phyloP scores from a whole-genome alignment of 2,329 filamentous ascomycete species.

The Sporothrix luriei region DNA sequence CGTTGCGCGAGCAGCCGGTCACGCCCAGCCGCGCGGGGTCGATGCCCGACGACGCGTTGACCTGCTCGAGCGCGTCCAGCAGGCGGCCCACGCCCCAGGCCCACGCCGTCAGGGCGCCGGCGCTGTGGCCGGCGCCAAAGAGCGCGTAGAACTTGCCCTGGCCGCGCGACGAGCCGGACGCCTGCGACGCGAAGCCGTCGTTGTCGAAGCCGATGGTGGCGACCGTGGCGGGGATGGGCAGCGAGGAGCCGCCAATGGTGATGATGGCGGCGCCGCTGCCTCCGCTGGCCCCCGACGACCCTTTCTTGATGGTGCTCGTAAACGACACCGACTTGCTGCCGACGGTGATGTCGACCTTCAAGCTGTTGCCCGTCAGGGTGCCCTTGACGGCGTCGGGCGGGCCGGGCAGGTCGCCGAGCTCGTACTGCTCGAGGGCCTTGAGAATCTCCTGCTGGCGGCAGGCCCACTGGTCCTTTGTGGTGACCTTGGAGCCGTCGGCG shows the following conservation, averaged over 20 bases:
- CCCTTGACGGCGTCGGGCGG: conserved; percentile 52
- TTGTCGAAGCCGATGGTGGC: conserved; percentile 63
- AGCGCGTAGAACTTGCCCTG: conserved; percentile 62
- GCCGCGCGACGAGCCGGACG: conserved; percentile 52
- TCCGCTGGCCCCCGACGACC: too few species aligned
- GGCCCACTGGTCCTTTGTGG: conserved; percentile 51
- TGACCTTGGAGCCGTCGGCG: conserved; percentile 48
- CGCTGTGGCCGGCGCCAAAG: conserved; percentile 58
- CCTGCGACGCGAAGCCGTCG: conserved; percentile 59
- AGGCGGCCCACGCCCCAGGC: conserved; percentile 64
- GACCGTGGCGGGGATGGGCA: conserved; percentile 58
- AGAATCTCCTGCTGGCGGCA: conserved; percentile 55
- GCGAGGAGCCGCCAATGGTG: conserved; percentile 57
- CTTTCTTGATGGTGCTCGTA: conserved; percentile 48
- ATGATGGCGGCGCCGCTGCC: conserved; percentile 56
- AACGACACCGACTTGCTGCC: conserved; percentile 52
- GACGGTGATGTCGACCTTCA: conserved; percentile 51
- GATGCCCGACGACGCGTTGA: conserved; percentile 51
- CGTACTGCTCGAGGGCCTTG: conserved; percentile 54
- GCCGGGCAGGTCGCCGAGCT: conserved; percentile 53
- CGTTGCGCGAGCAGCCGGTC: conserved; percentile 66
- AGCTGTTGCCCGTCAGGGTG: conserved; percentile 47
- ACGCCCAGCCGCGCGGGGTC: conserved; percentile 56
- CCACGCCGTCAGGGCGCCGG: conserved; percentile 64
- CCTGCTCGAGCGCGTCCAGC: conserved; percentile 61